phyloP scores from a whole-genome alignment of 441 rosid species.

The Croton setiger region DNA sequence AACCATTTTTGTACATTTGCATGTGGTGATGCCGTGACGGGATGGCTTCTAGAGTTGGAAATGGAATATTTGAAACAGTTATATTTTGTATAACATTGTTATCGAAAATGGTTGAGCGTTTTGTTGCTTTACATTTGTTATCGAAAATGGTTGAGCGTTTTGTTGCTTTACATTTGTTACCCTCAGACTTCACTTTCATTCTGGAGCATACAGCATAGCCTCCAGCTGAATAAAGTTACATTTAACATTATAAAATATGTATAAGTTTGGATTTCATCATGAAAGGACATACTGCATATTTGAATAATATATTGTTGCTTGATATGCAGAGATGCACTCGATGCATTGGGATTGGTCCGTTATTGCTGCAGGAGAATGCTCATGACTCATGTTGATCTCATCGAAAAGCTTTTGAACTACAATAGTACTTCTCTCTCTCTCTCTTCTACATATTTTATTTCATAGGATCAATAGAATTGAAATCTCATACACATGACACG shows the following conservation, averaged over 20 bases:
- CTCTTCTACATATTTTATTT: background rate
- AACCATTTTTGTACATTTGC: background rate
- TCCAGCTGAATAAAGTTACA: background rate
- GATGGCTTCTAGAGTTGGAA: background rate
- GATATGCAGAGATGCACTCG: constrained; percentile 80
- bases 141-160: background rate
- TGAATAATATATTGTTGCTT: constrained; percentile 12
- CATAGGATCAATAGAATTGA: background rate
- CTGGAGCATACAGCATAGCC: background rate
- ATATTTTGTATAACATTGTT: background rate
- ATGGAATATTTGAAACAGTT: background rate
- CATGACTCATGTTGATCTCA: constrained; percentile 96
- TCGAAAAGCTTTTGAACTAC: constrained; percentile 93
- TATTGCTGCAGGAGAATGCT: constrained; percentile 97
- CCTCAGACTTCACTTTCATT: background rate
- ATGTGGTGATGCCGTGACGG: background rate
- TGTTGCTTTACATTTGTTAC: background rate
- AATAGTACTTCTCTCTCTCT: constrained; percentile 49
- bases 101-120: background rate
- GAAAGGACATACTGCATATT: background rate
- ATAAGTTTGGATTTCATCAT: background rate
- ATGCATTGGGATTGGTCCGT: constrained; percentile 74
- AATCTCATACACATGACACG: background rate
- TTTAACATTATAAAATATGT: background rate
- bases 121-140: background rate